Evolutionary conservation across 352 stramenopile species (phyloP), one percentile per base, ranked within the genome.

Genomic region (Pythium dissimile): DNA sequence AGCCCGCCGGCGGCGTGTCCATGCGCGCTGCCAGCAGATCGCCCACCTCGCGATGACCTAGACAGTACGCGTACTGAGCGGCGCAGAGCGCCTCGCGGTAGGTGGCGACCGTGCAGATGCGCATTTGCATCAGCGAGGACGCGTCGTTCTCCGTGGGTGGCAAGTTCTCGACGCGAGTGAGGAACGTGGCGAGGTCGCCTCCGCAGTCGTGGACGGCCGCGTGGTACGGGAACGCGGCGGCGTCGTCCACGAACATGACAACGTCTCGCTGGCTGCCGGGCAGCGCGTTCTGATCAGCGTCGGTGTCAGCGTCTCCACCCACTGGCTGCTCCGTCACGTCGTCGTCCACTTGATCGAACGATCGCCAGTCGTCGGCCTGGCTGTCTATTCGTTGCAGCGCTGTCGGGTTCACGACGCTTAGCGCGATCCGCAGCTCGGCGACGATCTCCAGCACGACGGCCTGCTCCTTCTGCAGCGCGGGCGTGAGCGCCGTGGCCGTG

Each of bases 51-150:
- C 32, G 26, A 13, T 66, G 28, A 4, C 62, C 62, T 5, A 66
- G 56, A 28, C 49, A 63, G 45, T 66, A 70, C 13, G 62, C 62
- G 52, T 70, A 70, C 41, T 53, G 44, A 18, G 50, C 38, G 5
- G 38, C 51, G 35, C 44, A 45, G 3, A 56, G n/a, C 5, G 27
- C n/a, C 18, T 54, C 28, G n/a, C 42, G 32, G 49, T 18, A 37
- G 5, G 38, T 54, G 23, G 34, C 42, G 1, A 46, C 45, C 1
- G 27, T n/a, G 27, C 35, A 42, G 7, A 62, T 3, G 3, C 45
- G 54, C 13, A 62, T 42, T 11, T 21, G 27, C 54, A 70, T 62
- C 9, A 23, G 37, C 4, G 57, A 26, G 16, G 52, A 51, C 18
- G 32, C 13, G 16, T 62, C 57, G 34, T 53, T 51, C 2, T 54